Base-by-base conservation (phyloP, 2,329 filamentous ascomycete genomes). In the Fusarium devonianum region DNA sequence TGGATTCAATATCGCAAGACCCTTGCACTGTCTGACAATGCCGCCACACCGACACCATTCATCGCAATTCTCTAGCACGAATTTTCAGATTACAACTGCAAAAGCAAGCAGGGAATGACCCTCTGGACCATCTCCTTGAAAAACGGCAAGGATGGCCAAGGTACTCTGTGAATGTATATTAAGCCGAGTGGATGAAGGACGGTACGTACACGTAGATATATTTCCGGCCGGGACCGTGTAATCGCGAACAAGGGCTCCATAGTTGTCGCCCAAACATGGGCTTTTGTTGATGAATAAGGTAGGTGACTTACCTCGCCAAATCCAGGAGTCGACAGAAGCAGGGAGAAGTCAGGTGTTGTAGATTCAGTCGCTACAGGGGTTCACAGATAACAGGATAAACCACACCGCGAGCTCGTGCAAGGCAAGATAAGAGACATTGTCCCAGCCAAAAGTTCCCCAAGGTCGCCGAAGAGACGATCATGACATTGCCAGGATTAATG, bases 1-100 rank as follows among this genome's bases (percentile, higher is more conserved):
- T n/a, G n/a, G n/a, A n/a, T n/a, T n/a, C n/a, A n/a, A n/a, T n/a
- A n/a, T n/a, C n/a, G n/a, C n/a, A n/a, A n/a, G 19, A 53, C 38
- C 23, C 37, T 60, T 54, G 44, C 58, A 59, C 63, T 56, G 36
- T 38, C 32, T 44, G n/a, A 35, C 4, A 13, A 59, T 63, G 58
- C 57, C 62, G 60, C 39, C 62, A 64, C 48, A 64, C 56, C 62
- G 62, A 63, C 54, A 57, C 14, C 18, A 7, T 33, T 64, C 64
- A 53, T 64, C 62, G 62, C 45, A 42, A 63, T 38, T 6, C 13
- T 40, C 44, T 35, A 38, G 49, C 36, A 43, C 32, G 17, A 23
- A 19, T 36, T 30, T 17, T 17, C 45, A n/a, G 21, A 23, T 18
- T 16, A 22, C 44, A 19, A 26, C 26, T 29, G 17, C 12, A 21